These are phyloP conservation scores for Rhodotorula sp. DNA, from an alignment of 1,284 basidiomycete genomes.

Conservation along the genomic window DNA sequence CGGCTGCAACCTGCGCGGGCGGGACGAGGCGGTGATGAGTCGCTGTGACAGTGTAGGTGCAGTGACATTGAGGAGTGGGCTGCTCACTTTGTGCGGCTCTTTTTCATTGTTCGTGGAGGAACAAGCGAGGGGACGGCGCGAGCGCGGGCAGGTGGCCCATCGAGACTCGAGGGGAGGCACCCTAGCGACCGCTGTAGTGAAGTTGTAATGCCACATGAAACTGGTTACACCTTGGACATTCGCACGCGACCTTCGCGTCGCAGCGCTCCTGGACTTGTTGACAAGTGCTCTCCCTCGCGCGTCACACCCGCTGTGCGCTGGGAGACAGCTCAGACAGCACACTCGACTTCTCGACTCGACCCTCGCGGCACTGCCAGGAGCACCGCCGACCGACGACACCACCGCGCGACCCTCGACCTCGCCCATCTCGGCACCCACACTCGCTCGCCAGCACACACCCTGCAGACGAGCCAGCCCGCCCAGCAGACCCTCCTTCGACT, in stretches of 20 bases:
- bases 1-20: slow-evolving; percentile 16
- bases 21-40: neutral
- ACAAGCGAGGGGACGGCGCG: neutral
- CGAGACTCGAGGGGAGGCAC: too few relatives aligned
- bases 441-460: neutral
- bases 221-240: too few relatives aligned
- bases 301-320: neutral
- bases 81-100: slow-evolving; percentile 8
- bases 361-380: too few relatives aligned
- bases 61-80: neutral
- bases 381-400: neutral
- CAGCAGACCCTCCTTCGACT: neutral
- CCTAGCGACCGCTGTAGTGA: too few relatives aligned
- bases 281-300: neutral
- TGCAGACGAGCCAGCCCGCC: neutral
- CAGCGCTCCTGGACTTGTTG: too few relatives aligned
- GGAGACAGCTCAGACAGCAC: neutral
- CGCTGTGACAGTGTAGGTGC: neutral
- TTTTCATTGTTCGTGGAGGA: slow-evolving; percentile 7
- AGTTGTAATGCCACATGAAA: too few relatives aligned
- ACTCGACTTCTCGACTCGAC: too few relatives aligned
- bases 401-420: neutral
- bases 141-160: too few relatives aligned
- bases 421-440: neutral
- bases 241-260: too few relatives aligned